Evolutionary conservation across 257 asterid species (phyloP).

Genomic region (Lithospermum erythrorhizon): DNA sequence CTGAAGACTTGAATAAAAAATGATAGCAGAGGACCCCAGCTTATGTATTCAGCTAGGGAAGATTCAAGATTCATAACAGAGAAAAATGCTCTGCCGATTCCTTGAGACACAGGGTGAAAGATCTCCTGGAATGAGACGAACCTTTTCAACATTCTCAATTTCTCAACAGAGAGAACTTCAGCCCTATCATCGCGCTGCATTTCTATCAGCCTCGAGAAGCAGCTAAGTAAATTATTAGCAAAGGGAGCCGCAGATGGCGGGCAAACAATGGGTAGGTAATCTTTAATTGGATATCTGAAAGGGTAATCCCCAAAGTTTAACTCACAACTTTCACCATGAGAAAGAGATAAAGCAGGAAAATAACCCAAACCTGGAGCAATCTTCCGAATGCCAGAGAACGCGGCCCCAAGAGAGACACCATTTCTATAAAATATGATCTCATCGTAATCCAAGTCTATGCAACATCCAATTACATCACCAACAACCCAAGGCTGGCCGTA

Average conservation of each 20-base stretch:
- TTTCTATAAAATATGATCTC: slow-evolving; percentile 69
- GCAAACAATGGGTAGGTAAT: slow-evolving; percentile 67
- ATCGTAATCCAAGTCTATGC: slow-evolving; percentile 73
- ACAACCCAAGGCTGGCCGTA: slow-evolving; percentile 96
- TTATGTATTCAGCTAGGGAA: slow-evolving; percentile 48
- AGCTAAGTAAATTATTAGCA: slow-evolving; percentile 47
- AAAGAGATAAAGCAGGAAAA: slow-evolving; percentile 89
- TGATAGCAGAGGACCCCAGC: slow-evolving; percentile 66
- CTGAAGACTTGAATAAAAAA: slow-evolving; percentile 62
- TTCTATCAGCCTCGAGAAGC: slow-evolving; percentile 67
- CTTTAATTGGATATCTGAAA: slow-evolving; percentile 66
- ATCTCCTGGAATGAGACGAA: slow-evolving; percentile 69
- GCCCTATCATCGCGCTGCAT: slow-evolving; percentile 44
- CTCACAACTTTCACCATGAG: slow-evolving; percentile 95
- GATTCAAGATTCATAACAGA: slow-evolving; percentile 35
- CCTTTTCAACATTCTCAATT: slow-evolving; percentile 65
- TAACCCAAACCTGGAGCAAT: slow-evolving; percentile 97
- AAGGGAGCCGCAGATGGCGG: slow-evolving; percentile 43
- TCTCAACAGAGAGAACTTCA: slow-evolving; percentile 56
- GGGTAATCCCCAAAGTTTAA: slow-evolving; percentile 81
- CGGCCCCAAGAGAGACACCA: slow-evolving; percentile 87
- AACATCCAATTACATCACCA: slow-evolving; percentile 94
- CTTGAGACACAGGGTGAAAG: slow-evolving; percentile 55
- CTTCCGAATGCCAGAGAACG: slow-evolving; percentile 74
- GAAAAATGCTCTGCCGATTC: slow-evolving; percentile 58